A percentile compares a stretch with the other conserved stretches of the same genome.
phyloP scores from a whole-genome alignment of 139 green algal species.

The Asterochloris erici region DNA sequence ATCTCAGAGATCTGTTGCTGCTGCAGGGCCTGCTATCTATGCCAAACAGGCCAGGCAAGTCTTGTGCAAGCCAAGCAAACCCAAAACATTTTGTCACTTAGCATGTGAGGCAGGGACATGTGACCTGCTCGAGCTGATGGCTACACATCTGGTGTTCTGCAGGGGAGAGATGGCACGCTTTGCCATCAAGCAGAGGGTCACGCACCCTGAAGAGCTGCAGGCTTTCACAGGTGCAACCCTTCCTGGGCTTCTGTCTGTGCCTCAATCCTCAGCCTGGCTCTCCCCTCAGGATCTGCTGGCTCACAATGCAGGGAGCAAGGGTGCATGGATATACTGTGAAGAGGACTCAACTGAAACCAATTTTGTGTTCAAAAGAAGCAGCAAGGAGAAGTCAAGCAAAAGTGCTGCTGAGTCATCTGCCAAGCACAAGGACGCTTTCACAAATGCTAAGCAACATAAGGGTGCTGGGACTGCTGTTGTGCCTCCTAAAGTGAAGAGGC shows the following conservation, averaged over 20 bases:
- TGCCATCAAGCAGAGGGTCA: constrained; percentile 18
- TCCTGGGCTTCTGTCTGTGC: not conserved
- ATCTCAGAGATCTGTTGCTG: not conserved
- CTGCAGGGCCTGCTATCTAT: not conserved
- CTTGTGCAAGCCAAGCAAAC: not conserved
- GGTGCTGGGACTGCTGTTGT: too few relatives aligned
- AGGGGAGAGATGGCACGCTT: constrained; percentile 25
- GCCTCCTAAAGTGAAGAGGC: not conserved
- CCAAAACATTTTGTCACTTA: not conserved
- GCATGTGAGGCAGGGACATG: not conserved
- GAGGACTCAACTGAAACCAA: not conserved
- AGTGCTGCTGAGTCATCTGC: not conserved
- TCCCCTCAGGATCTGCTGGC: not conserved
- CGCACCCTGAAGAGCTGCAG: constrained; percentile 20
- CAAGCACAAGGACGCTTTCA: not conserved
- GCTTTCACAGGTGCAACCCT: not conserved
- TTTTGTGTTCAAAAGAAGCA: constrained; percentile 3
- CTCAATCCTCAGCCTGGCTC: not conserved
- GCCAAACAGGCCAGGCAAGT: constrained; percentile 5
- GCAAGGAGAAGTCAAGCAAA: not conserved
- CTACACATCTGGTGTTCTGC: not conserved
- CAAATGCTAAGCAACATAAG: not conserved
- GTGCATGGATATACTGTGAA: not conserved
- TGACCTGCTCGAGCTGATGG: not conserved
- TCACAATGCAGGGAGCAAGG: not conserved